Evolutionary conservation across 2,329 filamentous ascomycete genomes (phyloP), one percentile per base, ranked within the genome.

Genomic region (Xylaria digitata): DNA sequence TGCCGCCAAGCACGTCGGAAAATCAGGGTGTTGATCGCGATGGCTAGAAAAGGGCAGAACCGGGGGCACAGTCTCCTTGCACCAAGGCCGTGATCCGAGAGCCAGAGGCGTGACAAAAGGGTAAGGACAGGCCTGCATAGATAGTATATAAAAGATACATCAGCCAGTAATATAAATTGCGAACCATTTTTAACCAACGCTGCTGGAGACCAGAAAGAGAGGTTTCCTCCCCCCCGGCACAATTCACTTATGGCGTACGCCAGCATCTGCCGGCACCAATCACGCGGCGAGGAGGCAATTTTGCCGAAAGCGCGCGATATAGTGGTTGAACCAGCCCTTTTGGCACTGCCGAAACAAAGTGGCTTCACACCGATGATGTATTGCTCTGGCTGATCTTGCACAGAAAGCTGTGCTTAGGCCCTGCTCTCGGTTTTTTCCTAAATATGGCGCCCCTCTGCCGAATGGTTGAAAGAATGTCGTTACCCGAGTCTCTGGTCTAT

Each of bases 261-360:
- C 26, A 58, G 9, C 19, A 70, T 68, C 53, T 68, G 66, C 68
- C 68, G 66, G 56, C n/a, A 42, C 66, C 68, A 70, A 70, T 70
- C 59, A 70, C 34, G 53, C 37, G 32, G 19, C 57, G 17, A n/a
- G 46, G 43, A 17, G 53, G 17, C 15, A 8, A 70, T 68, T 70
- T 66, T 70, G 68, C 68, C 68, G 64, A 61, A 61, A 26, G 26
- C 26, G 26, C 26, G 60, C 23, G 23, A 5, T 21, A 52, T 30
- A 21, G 61, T 66, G 63, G 61, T 68, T 68, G 66, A 52, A 6
- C 17, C 53, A 26, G 46, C 68, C 21, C 66, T 62, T 46, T 48
- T n/a, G n/a, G 52, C 34, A 30, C 54, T 68, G 46, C 63, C 66
- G 66, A 26, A 26, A 61, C 30, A 63, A 55, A 68, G 58, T 66